Evolutionary conservation across 257 asterid species (phyloP).

Genomic region (Plectranthus barbatus): DNA sequence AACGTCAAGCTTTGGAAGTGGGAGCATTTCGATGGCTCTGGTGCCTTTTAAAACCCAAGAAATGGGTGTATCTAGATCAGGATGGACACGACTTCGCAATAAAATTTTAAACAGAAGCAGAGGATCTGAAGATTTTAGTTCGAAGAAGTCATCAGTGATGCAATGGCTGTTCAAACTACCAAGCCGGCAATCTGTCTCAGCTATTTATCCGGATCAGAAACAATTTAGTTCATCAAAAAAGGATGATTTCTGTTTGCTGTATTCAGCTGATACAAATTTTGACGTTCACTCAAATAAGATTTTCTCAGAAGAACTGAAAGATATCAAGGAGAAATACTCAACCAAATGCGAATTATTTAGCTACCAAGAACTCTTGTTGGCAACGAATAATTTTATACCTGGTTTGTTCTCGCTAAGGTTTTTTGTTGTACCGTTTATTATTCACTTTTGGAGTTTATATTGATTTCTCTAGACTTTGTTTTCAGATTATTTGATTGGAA

Average conservation of each 20-base stretch:
- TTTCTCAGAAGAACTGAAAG: slow-evolving; percentile 40
- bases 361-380: slow-evolving; percentile 58
- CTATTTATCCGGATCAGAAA: slow-evolving; percentile 60
- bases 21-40: slow-evolving; percentile 38
- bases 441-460: slow-evolving; percentile 10
- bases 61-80: slow-evolving; percentile 26
- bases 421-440: background rate
- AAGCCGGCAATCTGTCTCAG: slow-evolving; percentile 44
- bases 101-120: slow-evolving; percentile 29
- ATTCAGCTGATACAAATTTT: slow-evolving; percentile 21
- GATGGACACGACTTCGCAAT: slow-evolving; percentile 60
- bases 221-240: slow-evolving; percentile 26
- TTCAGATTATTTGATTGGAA: slow-evolving; percentile 68
- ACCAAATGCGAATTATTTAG: slow-evolving; percentile 43
- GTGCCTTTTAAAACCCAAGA: slow-evolving; percentile 33
- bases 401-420: slow-evolving; percentile 38
- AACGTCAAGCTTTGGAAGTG: slow-evolving; percentile 14
- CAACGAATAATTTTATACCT: slow-evolving; percentile 49
- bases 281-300: slow-evolving; percentile 7
- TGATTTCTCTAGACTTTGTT: background rate
- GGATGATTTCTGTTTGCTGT: slow-evolving; percentile 24
- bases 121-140: slow-evolving; percentile 27
- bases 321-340: slow-evolving; percentile 35
- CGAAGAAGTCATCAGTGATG: slow-evolving; percentile 38
- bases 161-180: slow-evolving; percentile 48